These are phyloP conservation scores for Neopestalotiopsis clavispora DNA, from an alignment of 2,329 filamentous ascomycete species.

Conservation along the genomic window DNA sequence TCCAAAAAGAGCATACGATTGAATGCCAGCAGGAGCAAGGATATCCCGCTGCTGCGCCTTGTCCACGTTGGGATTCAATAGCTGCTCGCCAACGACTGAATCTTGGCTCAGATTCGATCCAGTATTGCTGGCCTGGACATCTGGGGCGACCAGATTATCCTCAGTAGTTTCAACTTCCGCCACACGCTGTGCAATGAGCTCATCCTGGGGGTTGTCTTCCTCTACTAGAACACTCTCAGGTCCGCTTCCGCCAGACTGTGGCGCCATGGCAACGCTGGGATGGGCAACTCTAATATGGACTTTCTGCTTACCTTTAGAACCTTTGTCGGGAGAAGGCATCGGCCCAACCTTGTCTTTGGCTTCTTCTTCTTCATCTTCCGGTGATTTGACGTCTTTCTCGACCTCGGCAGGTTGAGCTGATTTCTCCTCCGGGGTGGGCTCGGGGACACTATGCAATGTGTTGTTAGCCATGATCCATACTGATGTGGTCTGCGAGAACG, in stretches of 20 bases:
- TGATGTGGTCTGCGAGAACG: neutral
- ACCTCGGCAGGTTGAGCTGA: neutral
- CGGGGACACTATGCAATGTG: neutral
- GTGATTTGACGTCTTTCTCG: neutral
- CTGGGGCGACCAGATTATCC: slow-evolving; percentile 15
- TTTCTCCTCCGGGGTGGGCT: neutral
- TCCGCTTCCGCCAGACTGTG: slow-evolving; percentile 13
- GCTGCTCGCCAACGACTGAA: neutral
- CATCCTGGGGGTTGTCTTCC: slow-evolving; percentile 3
- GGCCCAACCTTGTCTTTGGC: slow-evolving; percentile 15
- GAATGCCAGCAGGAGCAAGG: neutral
- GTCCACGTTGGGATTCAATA: neutral
- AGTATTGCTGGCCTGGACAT: neutral
- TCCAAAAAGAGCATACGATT: neutral
- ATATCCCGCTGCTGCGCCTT: neutral
- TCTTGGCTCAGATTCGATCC: neutral
- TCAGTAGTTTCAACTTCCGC: slow-evolving; percentile 16
- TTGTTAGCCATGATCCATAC: neutral
- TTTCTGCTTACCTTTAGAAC: slow-evolving; percentile 8
- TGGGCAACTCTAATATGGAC: slow-evolving; percentile 6
- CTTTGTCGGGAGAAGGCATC: neutral
- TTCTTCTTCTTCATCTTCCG: slow-evolving; percentile 12
- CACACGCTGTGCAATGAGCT: neutral
- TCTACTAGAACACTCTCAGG: slow-evolving; percentile 16
- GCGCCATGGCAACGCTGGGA: slow-evolving; percentile 11